A percentile compares a stretch with the other conserved stretches of the same genome.
These are phyloP conservation scores for Polychaeton citri DNA, from an alignment of 2,329 filamentous ascomycete genomes.

Conservation along the genomic window DNA sequence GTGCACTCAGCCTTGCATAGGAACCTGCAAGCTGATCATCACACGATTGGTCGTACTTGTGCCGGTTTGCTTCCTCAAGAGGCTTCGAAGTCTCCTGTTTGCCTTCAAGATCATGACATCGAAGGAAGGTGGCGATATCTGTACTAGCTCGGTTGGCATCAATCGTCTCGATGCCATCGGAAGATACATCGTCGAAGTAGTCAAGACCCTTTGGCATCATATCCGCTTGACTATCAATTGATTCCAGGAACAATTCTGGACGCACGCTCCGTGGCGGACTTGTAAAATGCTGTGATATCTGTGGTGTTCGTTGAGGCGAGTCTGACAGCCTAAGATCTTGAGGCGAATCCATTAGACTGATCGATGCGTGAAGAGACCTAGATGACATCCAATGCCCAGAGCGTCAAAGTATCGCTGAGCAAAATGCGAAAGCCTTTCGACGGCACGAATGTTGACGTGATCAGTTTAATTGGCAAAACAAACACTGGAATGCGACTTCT, in stretches of 20 bases:
- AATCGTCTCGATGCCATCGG: conserved; percentile 8
- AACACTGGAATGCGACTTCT: too few species aligned
- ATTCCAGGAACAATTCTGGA: conserved; percentile 19
- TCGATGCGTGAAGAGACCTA: neutral
- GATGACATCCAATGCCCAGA: too few species aligned
- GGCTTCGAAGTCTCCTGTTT: neutral
- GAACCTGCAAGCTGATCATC: neutral
- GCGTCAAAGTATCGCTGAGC: too few species aligned
- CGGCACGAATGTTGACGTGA: too few species aligned
- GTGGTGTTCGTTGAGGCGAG: conserved; percentile 21
- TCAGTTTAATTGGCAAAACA: too few species aligned
- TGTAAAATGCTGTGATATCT: conserved; percentile 15
- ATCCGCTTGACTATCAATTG: conserved; percentile 18
- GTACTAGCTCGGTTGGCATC: neutral
- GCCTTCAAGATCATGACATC: neutral
- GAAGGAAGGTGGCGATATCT: neutral
- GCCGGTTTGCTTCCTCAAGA: neutral
- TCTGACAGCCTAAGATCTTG: conserved; percentile 9
- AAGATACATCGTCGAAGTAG: conserved; percentile 22
- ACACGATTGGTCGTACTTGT: neutral
- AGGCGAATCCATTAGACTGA: neutral
- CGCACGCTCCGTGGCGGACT: conserved; percentile 24
- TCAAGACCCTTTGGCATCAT: conserved; percentile 17
- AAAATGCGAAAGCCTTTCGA: too few species aligned
- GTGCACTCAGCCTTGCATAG: neutral